Base-by-base conservation (phyloP, 306 rosid species). In the Cajanus cajan region DNA sequence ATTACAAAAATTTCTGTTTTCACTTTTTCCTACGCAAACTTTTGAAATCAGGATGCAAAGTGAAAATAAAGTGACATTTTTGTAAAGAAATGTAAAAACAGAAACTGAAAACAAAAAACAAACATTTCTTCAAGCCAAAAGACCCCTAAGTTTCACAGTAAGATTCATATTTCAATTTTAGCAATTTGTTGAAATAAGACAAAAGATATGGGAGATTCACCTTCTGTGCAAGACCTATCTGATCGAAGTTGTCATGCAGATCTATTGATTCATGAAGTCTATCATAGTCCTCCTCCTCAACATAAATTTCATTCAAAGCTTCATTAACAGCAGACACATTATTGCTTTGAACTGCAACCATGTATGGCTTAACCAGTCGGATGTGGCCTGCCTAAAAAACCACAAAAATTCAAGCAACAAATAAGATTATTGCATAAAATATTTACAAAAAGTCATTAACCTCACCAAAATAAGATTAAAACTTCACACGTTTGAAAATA, bases 311-410 rank as follows among this genome's bases (percentile, higher is more conserved):
- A 81, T 90, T 92, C 91, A 92, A 78, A 66, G 97, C 97, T 73
- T 92, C 97, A 74, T 92, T 92, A 50, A 92, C 97, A 80, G 97
- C 94, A 63, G 91, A 78, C 51, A 92, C 97, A 48, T 92, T 92
- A 87, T 88, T 92, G 83, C 97, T 92, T 89, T 92, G 97, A 80
- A 92, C 97, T 8, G 93, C 97, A 80, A 90, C 83, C 94, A 92
- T 88, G 88, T 92, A 92, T 40, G 97, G 97, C 90, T 92, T 92
- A 83, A 92, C 91, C 19, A 92, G 87, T 71, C 81, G 86, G 76
- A 92, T 84, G 84, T 92, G 90, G 63, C 97, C 97, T 62, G 97
- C 94, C 97, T 92, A 34, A 47, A 40, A 40, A 57, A 1, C 11
- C 66, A 74, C 21, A 59, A 61, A 51, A 71, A 65, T 25, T 36